phyloP scores from a whole-genome alignment of 106 monocot genomes.

The Amphibolis antarctica region DNA sequence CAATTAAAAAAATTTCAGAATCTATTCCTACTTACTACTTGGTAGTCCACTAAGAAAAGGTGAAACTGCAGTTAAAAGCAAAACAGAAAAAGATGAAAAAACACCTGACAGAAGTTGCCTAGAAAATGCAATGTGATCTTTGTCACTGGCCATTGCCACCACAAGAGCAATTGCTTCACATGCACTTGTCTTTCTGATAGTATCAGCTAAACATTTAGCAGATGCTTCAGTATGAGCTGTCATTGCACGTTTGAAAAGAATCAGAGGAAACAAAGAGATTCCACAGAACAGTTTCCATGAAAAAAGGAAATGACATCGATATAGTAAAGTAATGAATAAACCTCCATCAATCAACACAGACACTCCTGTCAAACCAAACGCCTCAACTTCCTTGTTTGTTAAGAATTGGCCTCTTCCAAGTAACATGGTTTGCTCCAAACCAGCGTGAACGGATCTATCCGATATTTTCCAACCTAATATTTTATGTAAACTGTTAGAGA shows the following conservation, averaged over 20 bases:
- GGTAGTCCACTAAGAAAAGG: neutral
- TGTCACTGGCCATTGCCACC: constrained; percentile 93
- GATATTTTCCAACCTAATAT: constrained; percentile 62
- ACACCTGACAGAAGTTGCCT: constrained; percentile 75
- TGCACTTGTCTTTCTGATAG: constrained; percentile 30
- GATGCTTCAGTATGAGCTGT: constrained; percentile 97
- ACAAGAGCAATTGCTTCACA: constrained; percentile 53
- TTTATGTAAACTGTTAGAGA: neutral
- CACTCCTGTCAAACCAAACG: constrained; percentile 37
- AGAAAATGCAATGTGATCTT: constrained; percentile 81
- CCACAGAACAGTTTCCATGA: neutral
- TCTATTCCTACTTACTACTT: too few relatives aligned
- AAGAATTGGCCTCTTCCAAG: constrained; percentile 82
- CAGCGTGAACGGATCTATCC: constrained; percentile 45
- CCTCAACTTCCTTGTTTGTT: constrained; percentile 34
- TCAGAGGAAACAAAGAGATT: constrained; percentile 1
- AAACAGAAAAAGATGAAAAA: neutral
- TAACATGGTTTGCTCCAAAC: constrained; percentile 58
- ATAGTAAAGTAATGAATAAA: constrained; percentile 7
- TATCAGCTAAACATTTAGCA: constrained; percentile 64
- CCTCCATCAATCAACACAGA: constrained; percentile 90
- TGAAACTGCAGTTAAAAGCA: neutral
- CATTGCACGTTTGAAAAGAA: constrained; percentile 5
- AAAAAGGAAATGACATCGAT: neutral
- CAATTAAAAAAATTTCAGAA: too few relatives aligned